Base-by-base conservation (phyloP, 257 asterid genomes). In the Nicotiana obtusifolia region DNA sequence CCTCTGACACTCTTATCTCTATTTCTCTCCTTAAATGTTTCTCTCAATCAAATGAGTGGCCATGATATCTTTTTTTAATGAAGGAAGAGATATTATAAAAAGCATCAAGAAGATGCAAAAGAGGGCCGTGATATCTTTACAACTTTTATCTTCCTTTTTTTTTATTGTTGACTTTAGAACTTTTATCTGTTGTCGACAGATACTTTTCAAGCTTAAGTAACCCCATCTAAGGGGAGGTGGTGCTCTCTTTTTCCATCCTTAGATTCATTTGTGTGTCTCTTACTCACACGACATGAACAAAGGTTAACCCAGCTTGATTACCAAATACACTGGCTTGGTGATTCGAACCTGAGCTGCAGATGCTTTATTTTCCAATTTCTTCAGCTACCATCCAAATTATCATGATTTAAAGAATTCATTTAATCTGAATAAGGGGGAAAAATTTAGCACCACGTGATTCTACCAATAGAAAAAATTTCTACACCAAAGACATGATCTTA, bases 341-440 rank as follows among this genome's bases (percentile, higher is more conserved):
- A n/a, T 69, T 69, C 24, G 77, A 41, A 69, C 57, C 33, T 69
- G 77, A 69, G 57, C 33, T 69, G 77, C 77, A 41, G 77, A 20
- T 11, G 14, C 77, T 41, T 37, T 11, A 69, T 41, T 41, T 69
- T n/a, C n/a, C 77, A 68, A 68, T 68, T 41, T n/a, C 57, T 37
- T 69, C 22, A 69, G 57, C 57, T 69, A 20, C 56, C 49, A 26
- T 26, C 28, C 28, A 41, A 41, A 41, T 41, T 41, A 41, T 11
- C 31, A 37, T 11, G 77, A 35, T 35, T 68, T 53, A 68, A 68
- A 7, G 19, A 69, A 41, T 37, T 69, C 77, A 69, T 41, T 68
- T 69, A 15, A 41, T 69, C 57, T 41, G 57, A 69, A 37, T 68
- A 35, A 37, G 24, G 77, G 65, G 56, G 17, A 28, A 22, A 4